Evolutionary conservation across 1,284 basidiomycete species (phyloP), one percentile per base, ranked within the genome.

Genomic region (Ustilago nuda): DNA sequence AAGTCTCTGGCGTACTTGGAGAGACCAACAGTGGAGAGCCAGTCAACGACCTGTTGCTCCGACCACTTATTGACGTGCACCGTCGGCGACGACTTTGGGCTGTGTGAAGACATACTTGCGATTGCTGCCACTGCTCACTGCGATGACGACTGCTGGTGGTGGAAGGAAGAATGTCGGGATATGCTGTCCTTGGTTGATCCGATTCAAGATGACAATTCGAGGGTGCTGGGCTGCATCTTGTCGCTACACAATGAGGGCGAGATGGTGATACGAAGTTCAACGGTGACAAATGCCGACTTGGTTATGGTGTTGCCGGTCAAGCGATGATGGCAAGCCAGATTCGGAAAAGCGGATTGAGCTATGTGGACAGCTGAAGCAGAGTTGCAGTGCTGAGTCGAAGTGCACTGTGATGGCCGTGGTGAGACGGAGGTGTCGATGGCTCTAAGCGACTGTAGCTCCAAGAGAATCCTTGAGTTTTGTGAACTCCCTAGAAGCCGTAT

Each of bases 1-100:
- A 82, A 82, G 56, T 72, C 67, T 11, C 55, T 50, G 4, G 64
- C 66, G 59, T 80, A 78, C 56, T 80, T 73, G 41, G 65, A 48
- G 27, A 82, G 65, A 12, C 74, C 77, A 36, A 78, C 62, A 12
- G 70, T 56, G 41, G 72, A 43, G 27, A 84, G 77, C 80, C 81
- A 84, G n/a, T 79, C 71, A 27, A 70, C 50, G 39, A 84, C 82
- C 45, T 70, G 75, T 37, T 71, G 55, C 23, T 74, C 70, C 15
- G 80, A 71, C 82, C 82, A 83, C 41, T 71, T 67, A 60, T 66
- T 81, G 63, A 82, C 72, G 60, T 82, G 79, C 6, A 70, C 39
- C 6, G 66, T 70, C 41, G 76, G 70, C 37, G 79, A 78, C 17
- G 64, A 63, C 36, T 50, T 61, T 32, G 75, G 75, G 39, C 73